These are phyloP conservation scores for Fraxinus anomala DNA, from an alignment of 257 asterid species.

Conservation along the genomic window DNA sequence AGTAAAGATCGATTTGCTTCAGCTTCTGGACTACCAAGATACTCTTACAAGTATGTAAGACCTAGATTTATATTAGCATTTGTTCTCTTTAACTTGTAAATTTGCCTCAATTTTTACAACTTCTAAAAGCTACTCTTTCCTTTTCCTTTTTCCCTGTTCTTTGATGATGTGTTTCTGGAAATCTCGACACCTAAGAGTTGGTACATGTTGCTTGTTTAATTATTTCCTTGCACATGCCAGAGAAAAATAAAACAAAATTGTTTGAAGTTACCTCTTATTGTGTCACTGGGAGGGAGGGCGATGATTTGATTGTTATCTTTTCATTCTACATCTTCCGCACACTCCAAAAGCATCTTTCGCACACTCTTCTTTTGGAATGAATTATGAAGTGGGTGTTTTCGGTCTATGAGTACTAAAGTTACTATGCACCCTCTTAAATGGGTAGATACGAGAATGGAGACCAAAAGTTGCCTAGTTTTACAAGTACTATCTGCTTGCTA, in stretches of 20 bases:
- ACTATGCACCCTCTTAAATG: background rate
- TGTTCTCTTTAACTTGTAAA: background rate
- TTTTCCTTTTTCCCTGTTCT: background rate
- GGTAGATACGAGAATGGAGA: background rate
- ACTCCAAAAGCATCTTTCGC: background rate
- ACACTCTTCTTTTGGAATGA: background rate
- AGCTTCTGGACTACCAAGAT: conserved; percentile 77
- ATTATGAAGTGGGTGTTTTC: background rate
- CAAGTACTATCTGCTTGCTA: background rate
- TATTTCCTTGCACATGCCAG: background rate
- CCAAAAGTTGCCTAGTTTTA: background rate
- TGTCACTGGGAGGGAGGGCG: background rate
- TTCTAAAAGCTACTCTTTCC: background rate
- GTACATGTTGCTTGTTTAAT: background rate
- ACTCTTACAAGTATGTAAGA: conserved; percentile 75
- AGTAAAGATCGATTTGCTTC: conserved; percentile 60
- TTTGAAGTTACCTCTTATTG: background rate
- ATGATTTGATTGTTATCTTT: background rate
- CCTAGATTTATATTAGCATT: conserved; percentile 16
- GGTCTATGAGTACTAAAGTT: background rate
- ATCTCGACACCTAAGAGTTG: background rate
- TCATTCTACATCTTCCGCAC: background rate
- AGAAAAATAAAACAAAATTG: background rate
- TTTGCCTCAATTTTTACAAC: background rate
- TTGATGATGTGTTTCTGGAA: background rate